Evolutionary conservation across 768 basidiomycete genomes (phyloP).

Genomic region (Lactifluus piperatus): DNA sequence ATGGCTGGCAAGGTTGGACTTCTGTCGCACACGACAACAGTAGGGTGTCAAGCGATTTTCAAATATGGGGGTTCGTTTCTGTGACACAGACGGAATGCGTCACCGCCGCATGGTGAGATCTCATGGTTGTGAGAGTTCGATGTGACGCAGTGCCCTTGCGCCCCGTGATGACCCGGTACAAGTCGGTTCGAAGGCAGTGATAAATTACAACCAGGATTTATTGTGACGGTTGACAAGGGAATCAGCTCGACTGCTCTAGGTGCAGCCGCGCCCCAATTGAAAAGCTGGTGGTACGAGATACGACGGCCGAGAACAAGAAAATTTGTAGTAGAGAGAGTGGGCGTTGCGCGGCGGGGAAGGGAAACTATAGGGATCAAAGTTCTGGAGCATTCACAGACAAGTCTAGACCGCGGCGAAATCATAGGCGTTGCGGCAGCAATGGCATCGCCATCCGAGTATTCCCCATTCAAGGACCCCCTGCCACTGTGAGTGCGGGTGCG

Average conservation of each 20-base stretch:
- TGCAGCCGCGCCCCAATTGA: neutral
- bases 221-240: neutral
- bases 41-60: neutral
- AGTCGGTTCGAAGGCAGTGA: neutral
- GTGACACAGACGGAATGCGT: neutral
- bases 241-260: constrained; percentile 3
- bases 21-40: neutral
- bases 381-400: constrained; percentile 8
- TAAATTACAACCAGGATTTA: neutral
- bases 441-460: neutral
- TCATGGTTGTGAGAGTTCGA: neutral
- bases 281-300: constrained; percentile 3
- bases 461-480: neutral
- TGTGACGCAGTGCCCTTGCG: constrained; percentile 2
- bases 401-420: constrained; percentile 18
- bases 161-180: neutral
- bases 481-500: neutral
- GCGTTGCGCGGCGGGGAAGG: constrained; percentile 9
- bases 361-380: constrained; percentile 4
- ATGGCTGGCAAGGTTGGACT: neutral
- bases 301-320: neutral
- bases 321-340: constrained; percentile 11
- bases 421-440: constrained; percentile 18
- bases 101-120: neutral
- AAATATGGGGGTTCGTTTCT: constrained; percentile 1